Evolutionary conservation across 768 basidiomycete genomes (phyloP).

Genomic region (Galerina marginata): DNA sequence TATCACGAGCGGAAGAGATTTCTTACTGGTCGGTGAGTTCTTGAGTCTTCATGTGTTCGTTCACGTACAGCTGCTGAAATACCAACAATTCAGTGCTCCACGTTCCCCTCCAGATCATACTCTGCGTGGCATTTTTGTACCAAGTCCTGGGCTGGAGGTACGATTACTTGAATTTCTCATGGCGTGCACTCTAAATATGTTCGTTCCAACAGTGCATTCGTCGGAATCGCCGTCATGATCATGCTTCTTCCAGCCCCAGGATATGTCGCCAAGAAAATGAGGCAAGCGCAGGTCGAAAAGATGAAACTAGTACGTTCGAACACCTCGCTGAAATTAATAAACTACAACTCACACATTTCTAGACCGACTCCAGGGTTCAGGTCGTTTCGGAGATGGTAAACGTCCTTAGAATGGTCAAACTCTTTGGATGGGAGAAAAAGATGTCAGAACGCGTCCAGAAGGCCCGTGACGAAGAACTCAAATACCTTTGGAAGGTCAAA

Average conservation of each 20-base stretch:
- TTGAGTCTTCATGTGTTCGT: background rate
- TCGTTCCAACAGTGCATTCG: conserved; percentile 44
- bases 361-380: conserved; percentile 64
- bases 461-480: conserved; percentile 65
- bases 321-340: background rate
- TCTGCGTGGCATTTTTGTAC: conserved; percentile 23
- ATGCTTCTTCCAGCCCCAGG: conserved; percentile 65
- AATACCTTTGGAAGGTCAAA: conserved; percentile 55
- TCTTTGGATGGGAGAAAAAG: conserved; percentile 71
- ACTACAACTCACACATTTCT: background rate
- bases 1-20: conserved; percentile 16
- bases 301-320: conserved; percentile 45
- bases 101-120: conserved; percentile 17
- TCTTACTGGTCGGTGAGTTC: conserved; percentile 11
- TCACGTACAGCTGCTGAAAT: background rate
- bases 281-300: conserved; percentile 50
- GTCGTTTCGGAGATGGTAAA: conserved; percentile 65
- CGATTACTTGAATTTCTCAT: background rate
- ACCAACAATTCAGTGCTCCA: conserved; percentile 6
- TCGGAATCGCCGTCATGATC: conserved; percentile 59
- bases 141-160: conserved; percentile 27
- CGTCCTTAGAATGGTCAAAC: conserved; percentile 68
- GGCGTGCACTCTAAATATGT: too few species aligned
- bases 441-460: conserved; percentile 55
- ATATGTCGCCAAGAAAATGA: conserved; percentile 52